These are phyloP conservation scores for Rhizopus arrhizus DNA, from an alignment of 371 early-diverging fungal species.

Conservation along the genomic window DNA sequence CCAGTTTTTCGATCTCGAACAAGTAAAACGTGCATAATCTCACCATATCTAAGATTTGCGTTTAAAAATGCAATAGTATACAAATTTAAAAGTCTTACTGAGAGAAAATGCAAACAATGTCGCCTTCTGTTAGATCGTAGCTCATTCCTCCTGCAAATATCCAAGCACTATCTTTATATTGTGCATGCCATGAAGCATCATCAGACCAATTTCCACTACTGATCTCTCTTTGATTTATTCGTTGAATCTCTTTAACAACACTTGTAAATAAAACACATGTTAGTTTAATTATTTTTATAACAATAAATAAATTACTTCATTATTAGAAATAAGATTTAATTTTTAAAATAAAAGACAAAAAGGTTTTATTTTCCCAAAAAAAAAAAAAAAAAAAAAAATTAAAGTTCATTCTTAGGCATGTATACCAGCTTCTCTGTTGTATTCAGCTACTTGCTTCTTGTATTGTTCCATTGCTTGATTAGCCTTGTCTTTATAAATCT, in stretches of 20 bases:
- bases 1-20: constrained; percentile 86
- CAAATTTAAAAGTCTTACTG: constrained; percentile 64
- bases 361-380: not conserved
- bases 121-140: constrained; percentile 90
- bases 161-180: constrained; percentile 89
- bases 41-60: constrained; percentile 71
- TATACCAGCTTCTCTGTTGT: not conserved
- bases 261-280: constrained; percentile 28
- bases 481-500: not conserved
- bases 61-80: not conserved
- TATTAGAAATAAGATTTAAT: too few species aligned
- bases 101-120: constrained; percentile 87
- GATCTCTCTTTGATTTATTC: constrained; percentile 70
- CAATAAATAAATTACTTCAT: not conserved
- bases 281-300: too few species aligned
- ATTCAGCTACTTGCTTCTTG: not conserved
- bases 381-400: constrained; percentile 15
- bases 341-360: too few species aligned
- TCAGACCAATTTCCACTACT: constrained; percentile 46
- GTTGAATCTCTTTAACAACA: constrained; percentile 75
- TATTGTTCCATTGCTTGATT: constrained; percentile 1
- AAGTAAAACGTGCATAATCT: constrained; percentile 85
- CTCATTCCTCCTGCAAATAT: constrained; percentile 86
- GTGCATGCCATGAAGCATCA: constrained; percentile 84
- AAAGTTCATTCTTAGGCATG: constrained; percentile 1